Conservation (phyloP, 1,139 yeast species). For the Entelexis paramagnoliae region DNA sequence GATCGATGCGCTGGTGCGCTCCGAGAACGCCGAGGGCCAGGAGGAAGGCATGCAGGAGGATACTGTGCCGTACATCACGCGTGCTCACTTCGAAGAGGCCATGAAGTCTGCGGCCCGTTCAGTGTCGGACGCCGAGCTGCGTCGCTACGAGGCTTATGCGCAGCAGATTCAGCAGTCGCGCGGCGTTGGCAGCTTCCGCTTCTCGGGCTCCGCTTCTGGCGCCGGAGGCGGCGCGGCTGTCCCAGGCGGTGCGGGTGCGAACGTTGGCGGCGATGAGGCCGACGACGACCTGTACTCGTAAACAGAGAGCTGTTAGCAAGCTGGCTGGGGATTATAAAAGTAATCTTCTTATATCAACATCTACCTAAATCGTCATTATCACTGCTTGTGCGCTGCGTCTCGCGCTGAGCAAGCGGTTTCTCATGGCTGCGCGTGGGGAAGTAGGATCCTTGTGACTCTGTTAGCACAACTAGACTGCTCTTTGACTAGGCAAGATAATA, state of each 20-base stretch:
- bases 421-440: too few relatives aligned
- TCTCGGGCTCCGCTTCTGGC: constrained; percentile 26
- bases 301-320: not conserved
- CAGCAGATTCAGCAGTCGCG: constrained; percentile 93
- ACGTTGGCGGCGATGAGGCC: constrained; percentile 54
- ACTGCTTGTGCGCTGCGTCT: too few relatives aligned
- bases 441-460: too few relatives aligned
- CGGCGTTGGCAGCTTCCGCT: constrained; percentile 46
- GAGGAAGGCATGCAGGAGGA: constrained; percentile 61
- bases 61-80: constrained; percentile 91
- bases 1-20: constrained; percentile 62
- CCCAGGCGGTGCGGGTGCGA: constrained; percentile 29
- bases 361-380: not conserved
- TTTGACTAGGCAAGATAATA: too few relatives aligned
- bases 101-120: constrained; percentile 99
- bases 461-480: too few relatives aligned
- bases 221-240: constrained; percentile 31
- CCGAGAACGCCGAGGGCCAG: constrained; percentile 38
- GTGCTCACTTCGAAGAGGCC: constrained; percentile 93
- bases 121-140: constrained; percentile 91
- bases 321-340: not conserved
- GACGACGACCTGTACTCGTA: constrained; percentile 91
- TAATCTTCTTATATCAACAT: not conserved
- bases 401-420: too few relatives aligned
- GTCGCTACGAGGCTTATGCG: constrained; percentile 98